phyloP scores from a whole-genome alignment of 768 basidiomycete genomes.

The Xerocomellus intermedius region DNA sequence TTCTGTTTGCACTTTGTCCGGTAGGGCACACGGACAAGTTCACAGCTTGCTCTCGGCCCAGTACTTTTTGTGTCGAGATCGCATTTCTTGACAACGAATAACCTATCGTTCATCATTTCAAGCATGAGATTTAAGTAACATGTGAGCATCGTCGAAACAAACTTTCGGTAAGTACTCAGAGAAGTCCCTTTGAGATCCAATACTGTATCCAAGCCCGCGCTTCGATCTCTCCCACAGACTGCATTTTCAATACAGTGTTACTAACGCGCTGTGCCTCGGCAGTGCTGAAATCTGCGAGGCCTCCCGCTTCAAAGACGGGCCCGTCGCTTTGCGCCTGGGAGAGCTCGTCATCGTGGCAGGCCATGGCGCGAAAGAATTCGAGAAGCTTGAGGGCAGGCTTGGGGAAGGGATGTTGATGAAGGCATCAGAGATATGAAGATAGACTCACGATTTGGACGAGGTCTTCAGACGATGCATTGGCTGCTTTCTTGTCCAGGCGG shows the following conservation, averaged over 20 bases:
- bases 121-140: no score
- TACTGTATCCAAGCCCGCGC: neutral
- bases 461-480: neutral
- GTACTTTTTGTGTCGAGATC: no score
- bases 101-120: no score
- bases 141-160: no score
- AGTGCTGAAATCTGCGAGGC: neutral
- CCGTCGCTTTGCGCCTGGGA: neutral
- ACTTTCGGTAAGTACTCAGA: neutral
- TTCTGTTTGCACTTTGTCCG: no score
- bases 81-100: no score
- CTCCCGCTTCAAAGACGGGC: neutral
- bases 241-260: neutral
- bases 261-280: neutral
- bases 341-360: neutral
- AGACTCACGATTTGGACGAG: neutral
- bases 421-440: neutral
- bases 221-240: neutral
- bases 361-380: neutral
- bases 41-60: no score
- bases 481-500: neutral
- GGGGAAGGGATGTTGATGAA: neutral
- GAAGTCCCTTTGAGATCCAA: neutral
- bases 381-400: neutral
- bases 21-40: no score